Evolutionary conservation across 2,329 filamentous ascomycete genomes (phyloP).

Genomic region (Fusarium succisae): DNA sequence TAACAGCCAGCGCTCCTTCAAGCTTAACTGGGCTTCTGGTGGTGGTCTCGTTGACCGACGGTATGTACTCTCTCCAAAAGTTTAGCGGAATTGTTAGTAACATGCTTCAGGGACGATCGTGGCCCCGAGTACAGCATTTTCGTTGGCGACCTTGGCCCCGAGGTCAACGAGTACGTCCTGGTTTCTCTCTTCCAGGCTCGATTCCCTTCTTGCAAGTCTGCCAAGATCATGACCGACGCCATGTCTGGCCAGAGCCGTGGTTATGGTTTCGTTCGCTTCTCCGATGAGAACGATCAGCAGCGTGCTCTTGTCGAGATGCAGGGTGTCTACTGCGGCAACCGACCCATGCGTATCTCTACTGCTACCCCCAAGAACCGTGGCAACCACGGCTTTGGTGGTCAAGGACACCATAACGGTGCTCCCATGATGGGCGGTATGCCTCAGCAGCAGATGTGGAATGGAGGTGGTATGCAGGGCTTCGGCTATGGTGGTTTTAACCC

Average conservation of each 20-base stretch:
- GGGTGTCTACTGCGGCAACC: slow-evolving; percentile 97
- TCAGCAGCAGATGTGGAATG: slow-evolving; percentile 55
- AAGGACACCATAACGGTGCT: slow-evolving; percentile 55
- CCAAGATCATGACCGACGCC: slow-evolving; percentile 99
- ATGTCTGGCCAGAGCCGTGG: slow-evolving; percentile 97
- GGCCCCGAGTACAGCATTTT: slow-evolving; percentile 98
- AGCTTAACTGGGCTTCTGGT: slow-evolving; percentile 99
- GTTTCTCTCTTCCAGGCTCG: slow-evolving; percentile 97
- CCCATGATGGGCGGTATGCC: slow-evolving; percentile 60
- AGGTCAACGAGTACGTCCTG: slow-evolving; percentile 98
- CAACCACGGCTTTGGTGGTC: slow-evolving; percentile 52
- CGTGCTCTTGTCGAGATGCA: slow-evolving; percentile 97
- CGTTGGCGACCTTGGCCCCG: slow-evolving; percentile 95
- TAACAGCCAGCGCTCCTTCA: slow-evolving; percentile 94
- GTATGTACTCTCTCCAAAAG: slow-evolving; percentile 56
- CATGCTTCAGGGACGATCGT: slow-evolving; percentile 80
- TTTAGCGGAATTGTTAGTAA: not conserved
- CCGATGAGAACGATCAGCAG: slow-evolving; percentile 94
- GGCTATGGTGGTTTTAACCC: slow-evolving; percentile 59
- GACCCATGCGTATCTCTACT: slow-evolving; percentile 97
- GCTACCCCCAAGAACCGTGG: slow-evolving; percentile 91
- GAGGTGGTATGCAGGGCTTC: slow-evolving; percentile 43
- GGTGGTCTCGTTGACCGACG: slow-evolving; percentile 94
- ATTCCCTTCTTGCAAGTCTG: slow-evolving; percentile 97
- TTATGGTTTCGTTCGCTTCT: slow-evolving; percentile 98